Percentiles rank a stretch among this genome's conserved stretches.
These are phyloP conservation scores for Talaromyces sp. DNA, from an alignment of 2,329 filamentous ascomycete genomes.

Conservation along the genomic window DNA sequence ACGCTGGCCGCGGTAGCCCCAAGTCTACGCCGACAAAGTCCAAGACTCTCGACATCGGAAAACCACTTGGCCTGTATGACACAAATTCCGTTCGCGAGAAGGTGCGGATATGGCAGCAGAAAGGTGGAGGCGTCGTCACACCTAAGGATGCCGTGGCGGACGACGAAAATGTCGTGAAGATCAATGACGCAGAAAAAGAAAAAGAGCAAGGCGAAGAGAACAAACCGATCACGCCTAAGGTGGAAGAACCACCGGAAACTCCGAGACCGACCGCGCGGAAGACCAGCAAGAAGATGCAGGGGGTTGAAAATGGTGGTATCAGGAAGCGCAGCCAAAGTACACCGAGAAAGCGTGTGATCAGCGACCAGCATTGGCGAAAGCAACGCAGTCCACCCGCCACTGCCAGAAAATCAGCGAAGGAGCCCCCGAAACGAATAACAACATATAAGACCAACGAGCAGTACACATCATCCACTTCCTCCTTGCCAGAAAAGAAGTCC, in stretches of 20 bases:
- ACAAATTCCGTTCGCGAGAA: conserved; percentile 67
- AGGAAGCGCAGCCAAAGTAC: conserved; percentile 48
- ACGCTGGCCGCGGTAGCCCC: conserved; percentile 46
- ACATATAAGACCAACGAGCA: conserved; percentile 30
- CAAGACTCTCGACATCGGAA: conserved; percentile 44
- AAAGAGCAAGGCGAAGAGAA: conserved; percentile 25
- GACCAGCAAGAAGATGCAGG: conserved; percentile 14
- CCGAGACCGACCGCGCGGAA: conserved; percentile 13
- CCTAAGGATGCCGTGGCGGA: conserved; percentile 52
- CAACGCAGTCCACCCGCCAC: conserved; percentile 44
- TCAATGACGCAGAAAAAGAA: not conserved
- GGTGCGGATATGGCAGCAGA: conserved; percentile 78
- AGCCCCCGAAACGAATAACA: conserved; percentile 38
- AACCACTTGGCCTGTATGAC: conserved; percentile 53
- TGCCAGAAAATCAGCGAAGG: conserved; percentile 28
- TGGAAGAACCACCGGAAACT: conserved; percentile 16
- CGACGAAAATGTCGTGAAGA: conserved; percentile 46
- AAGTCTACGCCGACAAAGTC: conserved; percentile 50
- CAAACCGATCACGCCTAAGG: conserved; percentile 3
- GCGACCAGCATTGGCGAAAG: conserved; percentile 76
- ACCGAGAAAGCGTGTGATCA: conserved; percentile 87
- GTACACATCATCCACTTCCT: conserved; percentile 19
- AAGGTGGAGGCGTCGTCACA: conserved; percentile 61
- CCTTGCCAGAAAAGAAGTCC: conserved; percentile 22
- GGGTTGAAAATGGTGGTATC: conserved; percentile 12